These are phyloP conservation scores for Alternaria arborescens DNA, from an alignment of 2,329 filamentous ascomycete genomes.

Conservation along the genomic window DNA sequence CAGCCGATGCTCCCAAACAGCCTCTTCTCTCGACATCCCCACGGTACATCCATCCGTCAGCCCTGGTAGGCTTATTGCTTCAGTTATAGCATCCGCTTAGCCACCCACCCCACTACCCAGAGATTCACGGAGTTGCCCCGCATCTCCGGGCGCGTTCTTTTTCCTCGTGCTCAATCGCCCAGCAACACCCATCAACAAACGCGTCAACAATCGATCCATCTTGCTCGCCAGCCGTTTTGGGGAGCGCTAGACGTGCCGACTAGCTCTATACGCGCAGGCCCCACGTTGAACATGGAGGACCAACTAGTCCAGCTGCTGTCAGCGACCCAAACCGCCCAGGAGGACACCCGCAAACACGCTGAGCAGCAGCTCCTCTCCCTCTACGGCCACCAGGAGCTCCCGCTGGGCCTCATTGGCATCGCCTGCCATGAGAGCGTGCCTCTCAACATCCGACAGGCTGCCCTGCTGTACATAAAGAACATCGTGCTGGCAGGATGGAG, in stretches of 20 bases:
- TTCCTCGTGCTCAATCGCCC: constrained; percentile 24
- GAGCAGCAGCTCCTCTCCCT: constrained; percentile 82
- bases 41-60: not conserved
- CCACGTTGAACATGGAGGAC: constrained; percentile 75
- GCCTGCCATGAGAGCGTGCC: constrained; percentile 78
- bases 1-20: not conserved
- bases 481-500: constrained; percentile 90
- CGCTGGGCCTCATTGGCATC: constrained; percentile 80
- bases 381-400: constrained; percentile 74
- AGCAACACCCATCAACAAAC: constrained; percentile 33
- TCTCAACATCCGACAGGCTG: constrained; percentile 80
- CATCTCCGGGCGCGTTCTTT: constrained; percentile 36
- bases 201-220: constrained; percentile 23
- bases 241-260: constrained; percentile 41
- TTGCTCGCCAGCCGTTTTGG: constrained; percentile 23
- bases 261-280: constrained; percentile 37
- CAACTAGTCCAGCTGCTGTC: constrained; percentile 87
- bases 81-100: constrained; percentile 11
- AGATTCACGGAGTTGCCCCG: constrained; percentile 35
- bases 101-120: constrained; percentile 19
- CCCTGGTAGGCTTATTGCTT: constrained; percentile 1
- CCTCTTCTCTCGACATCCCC: not conserved
- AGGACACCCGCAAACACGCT: constrained; percentile 82
- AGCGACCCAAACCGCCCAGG: constrained; percentile 81
- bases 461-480: constrained; percentile 79